Evolutionary conservation across 129 eudicot genomes (phyloP).

Genomic region (Rutidosis leptorrhynchoides): DNA sequence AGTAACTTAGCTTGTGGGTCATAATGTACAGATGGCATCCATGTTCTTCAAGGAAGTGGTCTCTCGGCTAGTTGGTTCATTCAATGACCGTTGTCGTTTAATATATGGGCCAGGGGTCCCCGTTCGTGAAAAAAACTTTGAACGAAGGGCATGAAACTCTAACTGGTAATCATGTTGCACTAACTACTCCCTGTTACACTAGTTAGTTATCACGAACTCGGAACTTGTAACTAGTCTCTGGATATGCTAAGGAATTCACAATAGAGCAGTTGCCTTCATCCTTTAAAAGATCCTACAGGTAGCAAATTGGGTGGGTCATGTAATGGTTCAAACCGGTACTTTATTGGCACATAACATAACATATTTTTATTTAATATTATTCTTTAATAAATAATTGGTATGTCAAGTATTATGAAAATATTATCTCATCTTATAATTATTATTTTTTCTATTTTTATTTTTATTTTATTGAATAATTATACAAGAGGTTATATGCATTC

Average conservation of each 20-base stretch:
- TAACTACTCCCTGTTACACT: conserved; percentile 9
- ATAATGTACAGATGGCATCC: conserved; percentile 60
- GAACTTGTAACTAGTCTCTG: background rate
- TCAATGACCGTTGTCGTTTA: conserved; percentile 67
- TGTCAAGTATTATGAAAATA: background rate
- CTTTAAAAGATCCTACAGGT: background rate
- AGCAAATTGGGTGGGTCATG: conserved; percentile 1
- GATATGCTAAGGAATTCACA: background rate
- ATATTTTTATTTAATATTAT: background rate
- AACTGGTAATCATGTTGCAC: conserved; percentile 20
- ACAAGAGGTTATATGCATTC: conserved; percentile 1
- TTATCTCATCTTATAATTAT: background rate
- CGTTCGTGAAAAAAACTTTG: conserved; percentile 35
- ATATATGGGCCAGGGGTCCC: conserved; percentile 82
- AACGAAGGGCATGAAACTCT: conserved; percentile 20
- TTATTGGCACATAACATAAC: background rate
- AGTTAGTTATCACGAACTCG: background rate
- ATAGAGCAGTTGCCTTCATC: conserved; percentile 6
- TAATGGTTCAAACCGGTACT: background rate
- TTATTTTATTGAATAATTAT: background rate
- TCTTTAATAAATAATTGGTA: background rate
- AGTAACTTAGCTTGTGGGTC: conserved; percentile 14
- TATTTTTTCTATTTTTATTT: too few relatives aligned
- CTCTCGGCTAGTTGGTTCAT: conserved; percentile 67
- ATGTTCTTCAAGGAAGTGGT: conserved; percentile 92